Percentiles rank a stretch among this genome's conserved stretches.
Evolutionary conservation across 352 stramenopile genomes (phyloP).

Genomic region (Phytophthora citrophthora): DNA sequence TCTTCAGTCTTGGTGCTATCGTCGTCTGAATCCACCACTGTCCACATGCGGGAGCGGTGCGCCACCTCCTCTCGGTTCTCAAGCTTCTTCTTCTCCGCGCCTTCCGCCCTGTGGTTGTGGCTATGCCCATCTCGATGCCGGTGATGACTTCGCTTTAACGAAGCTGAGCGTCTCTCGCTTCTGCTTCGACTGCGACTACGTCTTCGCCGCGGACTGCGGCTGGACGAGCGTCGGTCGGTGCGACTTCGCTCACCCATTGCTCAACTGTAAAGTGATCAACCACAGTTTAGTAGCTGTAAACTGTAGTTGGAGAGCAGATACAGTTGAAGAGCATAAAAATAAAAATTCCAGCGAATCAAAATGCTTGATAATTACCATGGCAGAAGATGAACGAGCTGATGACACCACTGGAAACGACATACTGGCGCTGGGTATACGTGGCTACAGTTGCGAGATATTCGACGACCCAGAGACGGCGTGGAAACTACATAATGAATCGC

Average conservation of each 20-base stretch:
- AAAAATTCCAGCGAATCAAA: conserved; percentile 24
- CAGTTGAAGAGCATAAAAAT: neutral
- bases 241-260: conserved; percentile 27
- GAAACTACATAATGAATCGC: conserved; percentile 57
- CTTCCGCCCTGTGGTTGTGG: conserved; percentile 12
- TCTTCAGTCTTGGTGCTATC: conserved; percentile 5
- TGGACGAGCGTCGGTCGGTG: too few species aligned
- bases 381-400: neutral
- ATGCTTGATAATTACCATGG: conserved; percentile 19
- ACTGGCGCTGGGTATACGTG: conserved; percentile 51
- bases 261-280: neutral
- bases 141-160: conserved; percentile 6
- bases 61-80: conserved; percentile 47
- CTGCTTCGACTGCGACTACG: conserved; percentile 20
- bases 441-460: conserved; percentile 61
- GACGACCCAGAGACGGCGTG: conserved; percentile 52
- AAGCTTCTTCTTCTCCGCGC: conserved; percentile 32
- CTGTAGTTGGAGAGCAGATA: neutral
- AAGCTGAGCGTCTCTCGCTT: conserved; percentile 35
- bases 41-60: conserved; percentile 52
- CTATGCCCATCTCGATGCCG: conserved; percentile 6
- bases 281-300: conserved; percentile 4
- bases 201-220: conserved; percentile 16
- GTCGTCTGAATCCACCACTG: conserved; percentile 48
- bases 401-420: conserved; percentile 1